Evolutionary conservation across 257 asterid genomes (phyloP), one percentile per base, ranked within the genome.

Genomic region (Paraleonurus japonicus): DNA sequence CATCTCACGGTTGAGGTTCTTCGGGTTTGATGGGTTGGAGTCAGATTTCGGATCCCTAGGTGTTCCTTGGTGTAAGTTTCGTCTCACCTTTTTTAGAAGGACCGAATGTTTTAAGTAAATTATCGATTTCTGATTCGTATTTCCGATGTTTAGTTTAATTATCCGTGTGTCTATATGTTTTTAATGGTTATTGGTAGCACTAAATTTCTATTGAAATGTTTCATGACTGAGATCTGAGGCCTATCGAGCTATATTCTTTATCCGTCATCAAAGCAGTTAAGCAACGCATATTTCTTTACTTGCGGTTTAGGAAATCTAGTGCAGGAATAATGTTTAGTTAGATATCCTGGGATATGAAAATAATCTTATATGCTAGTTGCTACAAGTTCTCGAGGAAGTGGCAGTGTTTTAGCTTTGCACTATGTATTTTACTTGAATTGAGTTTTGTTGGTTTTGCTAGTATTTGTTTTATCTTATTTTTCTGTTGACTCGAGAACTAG

Each of bases 41-140:
- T 85, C 99, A 17, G 98, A 95, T 78, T 95, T 92, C 68, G 98
- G 95, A 81, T 85, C 92, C 78, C 96, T 95, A 30, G 99, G 99
- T 32, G 98, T 95, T 76, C 98, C 98, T 81, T 95, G 96, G 95
- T 95, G 99, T 95, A 88, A 83, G 96, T 70, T 45, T 57, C 72
- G 27, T 16, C 50, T 16, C 53, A 23, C 53, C 50, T 33, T 64
- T 58, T 23, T 26, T 27, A n/a, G n/a, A n/a, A n/a, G n/a, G n/a
- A n/a, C n/a, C n/a, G n/a, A n/a, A n/a, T n/a, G n/a, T n/a, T 19
- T 35, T 9, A 23, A 23, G 22, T 41, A 11, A 53, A 55, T 24
- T 37, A 12, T 10, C 37, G 35, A n/a, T 17, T 28, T 65, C 53
- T 26, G n/a, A 54, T 32, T 32, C 23, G 54, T 39, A 61, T 17